These are phyloP conservation scores for Yamadazyma jaroonii DNA, from an alignment of 1,139 yeast species.

Conservation along the genomic window DNA sequence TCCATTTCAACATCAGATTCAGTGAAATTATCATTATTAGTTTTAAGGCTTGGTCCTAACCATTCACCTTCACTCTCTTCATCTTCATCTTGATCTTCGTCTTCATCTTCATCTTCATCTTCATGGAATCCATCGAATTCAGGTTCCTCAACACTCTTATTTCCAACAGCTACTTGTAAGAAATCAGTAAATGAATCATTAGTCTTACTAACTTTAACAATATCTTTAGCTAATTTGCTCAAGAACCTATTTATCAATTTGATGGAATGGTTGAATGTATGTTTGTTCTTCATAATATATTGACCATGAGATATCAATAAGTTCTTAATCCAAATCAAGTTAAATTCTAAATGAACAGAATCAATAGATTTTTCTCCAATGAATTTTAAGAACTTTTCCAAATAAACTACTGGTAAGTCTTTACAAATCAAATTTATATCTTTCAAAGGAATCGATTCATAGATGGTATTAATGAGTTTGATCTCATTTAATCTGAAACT, in stretches of 20 bases:
- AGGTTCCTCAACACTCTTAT: conserved; percentile 16
- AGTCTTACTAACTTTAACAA: conserved; percentile 52
- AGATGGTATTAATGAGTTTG: conserved; percentile 67
- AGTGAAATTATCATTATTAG: conserved; percentile 7
- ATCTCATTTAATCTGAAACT: conserved; percentile 87
- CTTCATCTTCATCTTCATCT: conserved; percentile 16
- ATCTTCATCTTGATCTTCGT: conserved; percentile 19
- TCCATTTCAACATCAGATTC: conserved; percentile 9
- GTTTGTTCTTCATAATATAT: conserved; percentile 62
- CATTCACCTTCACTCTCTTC: conserved; percentile 19
- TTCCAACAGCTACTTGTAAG: conserved; percentile 24
- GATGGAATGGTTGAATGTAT: conserved; percentile 62
- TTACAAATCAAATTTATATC: conserved; percentile 66
- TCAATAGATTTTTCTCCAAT: conserved; percentile 69
- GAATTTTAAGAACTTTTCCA: conserved; percentile 64
- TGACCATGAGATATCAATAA: conserved; percentile 74
- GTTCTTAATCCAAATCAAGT: conserved; percentile 74
- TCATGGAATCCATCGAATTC: conserved; percentile 19
- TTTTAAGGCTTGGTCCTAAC: conserved; percentile 16
- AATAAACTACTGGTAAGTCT: conserved; percentile 75
- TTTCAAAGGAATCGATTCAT: conserved; percentile 71
- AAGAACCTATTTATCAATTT: conserved; percentile 76
- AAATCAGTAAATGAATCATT: conserved; percentile 54
- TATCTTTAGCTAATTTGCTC: conserved; percentile 71
- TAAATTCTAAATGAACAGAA: conserved; percentile 85